phyloP scores from a whole-genome alignment of 78 protist genomes.

The Dictyostelium capitatum region DNA sequence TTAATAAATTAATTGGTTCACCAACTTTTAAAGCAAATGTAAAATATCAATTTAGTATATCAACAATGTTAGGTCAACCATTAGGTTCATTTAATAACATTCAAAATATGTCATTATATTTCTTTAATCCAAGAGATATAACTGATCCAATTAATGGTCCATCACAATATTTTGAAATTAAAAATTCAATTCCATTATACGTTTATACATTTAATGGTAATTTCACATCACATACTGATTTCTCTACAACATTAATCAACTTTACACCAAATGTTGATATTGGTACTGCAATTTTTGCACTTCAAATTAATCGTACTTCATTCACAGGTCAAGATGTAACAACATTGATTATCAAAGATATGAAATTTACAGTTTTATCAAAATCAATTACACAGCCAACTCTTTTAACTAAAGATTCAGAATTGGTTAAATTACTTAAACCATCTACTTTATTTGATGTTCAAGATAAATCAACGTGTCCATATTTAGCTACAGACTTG shows the following conservation, averaged over 20 bases:
- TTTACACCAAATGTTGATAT: constrained; percentile 40
- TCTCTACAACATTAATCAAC: background rate
- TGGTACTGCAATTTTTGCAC: constrained; percentile 22
- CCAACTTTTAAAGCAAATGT: constrained; percentile 39
- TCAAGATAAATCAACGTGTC: constrained; percentile 40
- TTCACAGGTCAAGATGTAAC: constrained; percentile 4
- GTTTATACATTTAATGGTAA: constrained; percentile 12
- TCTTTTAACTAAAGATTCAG: constrained; percentile 2
- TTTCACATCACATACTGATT: constrained; percentile 13
- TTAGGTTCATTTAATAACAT: background rate
- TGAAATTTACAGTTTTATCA: constrained; percentile 25
- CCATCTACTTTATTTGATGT: background rate
- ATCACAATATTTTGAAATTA: background rate
- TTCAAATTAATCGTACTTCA: background rate
- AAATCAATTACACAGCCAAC: constrained; percentile 9
- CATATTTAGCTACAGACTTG: constrained; percentile 18
- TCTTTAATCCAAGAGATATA: constrained; percentile 28
- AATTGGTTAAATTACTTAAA: constrained; percentile 22
- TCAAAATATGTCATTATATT: constrained; percentile 17
- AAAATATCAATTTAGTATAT: constrained; percentile 23
- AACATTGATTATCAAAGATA: constrained; percentile 11
- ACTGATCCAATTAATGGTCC: constrained; percentile 26
- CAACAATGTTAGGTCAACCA: constrained; percentile 28
- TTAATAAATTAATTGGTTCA: constrained; percentile 8
- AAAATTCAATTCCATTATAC: constrained; percentile 4